phyloP scores from a whole-genome alignment of 257 asterid genomes.

The Rauvolfia tetraphylla region DNA sequence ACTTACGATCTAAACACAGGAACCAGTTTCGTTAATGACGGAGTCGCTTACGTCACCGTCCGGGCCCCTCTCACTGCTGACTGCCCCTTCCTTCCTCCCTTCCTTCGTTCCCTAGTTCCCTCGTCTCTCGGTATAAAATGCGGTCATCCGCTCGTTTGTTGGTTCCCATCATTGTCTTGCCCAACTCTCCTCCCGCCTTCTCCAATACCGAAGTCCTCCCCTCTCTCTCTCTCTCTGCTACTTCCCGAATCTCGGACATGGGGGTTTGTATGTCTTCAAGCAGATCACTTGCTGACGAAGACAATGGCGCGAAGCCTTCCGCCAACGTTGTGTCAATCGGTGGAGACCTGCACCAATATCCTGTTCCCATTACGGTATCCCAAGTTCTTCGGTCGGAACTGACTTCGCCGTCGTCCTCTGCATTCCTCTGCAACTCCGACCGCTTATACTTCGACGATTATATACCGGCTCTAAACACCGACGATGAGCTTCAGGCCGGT shows the following conservation, averaged over 20 bases:
- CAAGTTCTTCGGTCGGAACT: slow-evolving; percentile 37
- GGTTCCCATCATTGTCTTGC: background rate
- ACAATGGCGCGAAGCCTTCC: slow-evolving; percentile 4
- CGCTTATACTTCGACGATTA: slow-evolving; percentile 47
- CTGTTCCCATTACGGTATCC: slow-evolving; percentile 40
- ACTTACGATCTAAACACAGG: too few species aligned
- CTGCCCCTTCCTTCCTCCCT: background rate
- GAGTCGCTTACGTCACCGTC: slow-evolving; percentile 17
- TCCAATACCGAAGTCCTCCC: too few species aligned
- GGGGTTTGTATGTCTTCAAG: slow-evolving; percentile 45
- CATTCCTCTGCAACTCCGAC: slow-evolving; percentile 65
- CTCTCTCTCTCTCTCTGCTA: background rate
- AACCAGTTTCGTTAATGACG: background rate
- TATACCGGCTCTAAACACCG: slow-evolving; percentile 40
- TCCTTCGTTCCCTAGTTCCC: background rate
- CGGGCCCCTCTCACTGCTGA: background rate
- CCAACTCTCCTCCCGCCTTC: background rate
- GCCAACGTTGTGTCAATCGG: slow-evolving; percentile 39
- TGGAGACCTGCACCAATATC: slow-evolving; percentile 47
- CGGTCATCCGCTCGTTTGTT: too few species aligned
- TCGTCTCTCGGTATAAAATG: background rate
- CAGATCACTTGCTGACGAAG: slow-evolving; percentile 12
- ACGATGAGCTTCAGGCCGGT: slow-evolving; percentile 39
- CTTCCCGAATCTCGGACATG: slow-evolving; percentile 17
- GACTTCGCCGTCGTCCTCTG: background rate